Percentiles rank a stretch among this genome's conserved stretches.
phyloP scores from a whole-genome alignment of 2,329 filamentous ascomycete genomes.

The Penicillium sp. region DNA sequence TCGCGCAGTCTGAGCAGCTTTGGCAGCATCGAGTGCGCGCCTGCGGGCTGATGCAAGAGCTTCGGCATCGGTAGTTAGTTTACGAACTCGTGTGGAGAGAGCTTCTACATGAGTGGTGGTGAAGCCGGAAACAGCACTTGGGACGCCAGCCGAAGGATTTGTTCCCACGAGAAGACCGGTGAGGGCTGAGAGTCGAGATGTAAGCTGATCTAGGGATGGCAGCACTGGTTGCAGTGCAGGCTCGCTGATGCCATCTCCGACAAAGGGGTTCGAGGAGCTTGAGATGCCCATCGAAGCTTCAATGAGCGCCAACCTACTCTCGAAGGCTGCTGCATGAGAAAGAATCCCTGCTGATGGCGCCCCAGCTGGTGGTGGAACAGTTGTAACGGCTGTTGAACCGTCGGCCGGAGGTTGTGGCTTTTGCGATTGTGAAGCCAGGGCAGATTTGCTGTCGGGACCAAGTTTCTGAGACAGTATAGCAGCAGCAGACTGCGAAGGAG shows the following conservation, averaged over 20 bases:
- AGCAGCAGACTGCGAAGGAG: conserved; percentile 34
- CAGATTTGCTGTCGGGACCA: conserved; percentile 12
- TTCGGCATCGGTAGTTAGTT: conserved; percentile 46
- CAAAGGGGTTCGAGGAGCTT: conserved; percentile 60
- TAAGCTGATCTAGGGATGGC: conserved; percentile 75
- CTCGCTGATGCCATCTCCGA: conserved; percentile 51
- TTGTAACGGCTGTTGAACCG: conserved; percentile 10
- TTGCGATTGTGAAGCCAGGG: conserved; percentile 7
- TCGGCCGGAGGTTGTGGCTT: conserved; percentile 3
- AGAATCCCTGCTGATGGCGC: conserved; percentile 54
- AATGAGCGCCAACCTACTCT: conserved; percentile 72
- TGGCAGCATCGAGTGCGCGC: conserved; percentile 43
- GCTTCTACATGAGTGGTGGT: conserved; percentile 46
- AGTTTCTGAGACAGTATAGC: conserved; percentile 37
- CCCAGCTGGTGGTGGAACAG: conserved; percentile 6
- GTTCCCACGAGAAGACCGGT: conserved; percentile 48
- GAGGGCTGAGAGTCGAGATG: conserved; percentile 75
- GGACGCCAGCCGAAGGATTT: conserved; percentile 27
- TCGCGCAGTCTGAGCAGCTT: conserved; percentile 41
- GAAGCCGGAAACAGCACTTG: conserved; percentile 24
- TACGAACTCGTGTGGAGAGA: conserved; percentile 43
- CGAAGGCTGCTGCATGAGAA: conserved; percentile 81
- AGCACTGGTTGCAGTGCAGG: conserved; percentile 63
- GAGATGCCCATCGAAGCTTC: conserved; percentile 80
- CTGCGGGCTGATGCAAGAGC: conserved; percentile 44